These are phyloP conservation scores for Mortierella polycephala DNA, from an alignment of 371 early-diverging fungal species.

Conservation along the genomic window DNA sequence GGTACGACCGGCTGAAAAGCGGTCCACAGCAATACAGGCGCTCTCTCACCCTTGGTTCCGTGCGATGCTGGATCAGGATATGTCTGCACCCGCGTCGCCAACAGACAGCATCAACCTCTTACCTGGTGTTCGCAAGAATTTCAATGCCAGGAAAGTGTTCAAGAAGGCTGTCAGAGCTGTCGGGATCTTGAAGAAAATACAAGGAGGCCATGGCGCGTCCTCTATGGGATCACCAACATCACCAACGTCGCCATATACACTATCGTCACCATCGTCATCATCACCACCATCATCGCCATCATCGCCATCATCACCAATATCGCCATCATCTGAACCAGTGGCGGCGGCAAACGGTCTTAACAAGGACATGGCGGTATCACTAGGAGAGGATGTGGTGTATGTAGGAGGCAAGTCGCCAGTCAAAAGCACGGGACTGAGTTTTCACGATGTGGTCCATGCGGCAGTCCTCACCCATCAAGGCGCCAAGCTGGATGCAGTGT, in stretches of 20 bases:
- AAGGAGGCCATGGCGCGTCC: slow-evolving; percentile 3
- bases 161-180: slow-evolving; percentile 68
- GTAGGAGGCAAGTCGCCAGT: not conserved
- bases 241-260: not conserved
- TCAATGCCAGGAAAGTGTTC: slow-evolving; percentile 80
- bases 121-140: slow-evolving; percentile 80
- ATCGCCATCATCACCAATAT: not conserved
- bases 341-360: not conserved
- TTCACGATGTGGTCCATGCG: slow-evolving; percentile 38
- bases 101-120: slow-evolving; percentile 64
- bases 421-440: slow-evolving; percentile 7
- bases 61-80: slow-evolving; percentile 42
- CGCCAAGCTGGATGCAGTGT: not conserved
- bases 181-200: slow-evolving; percentile 32
- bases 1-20: slow-evolving; percentile 70
- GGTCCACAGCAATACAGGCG: slow-evolving; percentile 78
- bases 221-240: not conserved
- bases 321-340: too few species aligned
- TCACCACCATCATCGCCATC: not conserved
- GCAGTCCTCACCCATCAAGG: slow-evolving; percentile 26
- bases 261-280: not conserved
- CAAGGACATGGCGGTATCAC: not conserved
- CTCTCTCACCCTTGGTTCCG: slow-evolving; percentile 76
- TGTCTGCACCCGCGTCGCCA: slow-evolving; percentile 42
- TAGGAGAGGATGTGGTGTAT: not conserved